phyloP scores from a whole-genome alignment of 1,284 basidiomycete species.

The Apiotrichum akiyoshidainum region DNA sequence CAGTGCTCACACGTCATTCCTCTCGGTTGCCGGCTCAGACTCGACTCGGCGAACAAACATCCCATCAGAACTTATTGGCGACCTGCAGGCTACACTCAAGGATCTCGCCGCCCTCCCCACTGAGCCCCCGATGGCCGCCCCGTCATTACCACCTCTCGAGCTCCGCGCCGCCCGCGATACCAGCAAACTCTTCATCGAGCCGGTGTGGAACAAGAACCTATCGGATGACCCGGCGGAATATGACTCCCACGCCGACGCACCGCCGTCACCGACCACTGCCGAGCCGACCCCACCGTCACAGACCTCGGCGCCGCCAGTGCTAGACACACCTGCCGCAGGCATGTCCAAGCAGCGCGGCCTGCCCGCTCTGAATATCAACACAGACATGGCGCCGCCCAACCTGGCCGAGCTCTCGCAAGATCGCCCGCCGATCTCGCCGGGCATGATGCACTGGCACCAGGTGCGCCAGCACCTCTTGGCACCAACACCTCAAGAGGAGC shows the following conservation, averaged over 20 bases:
- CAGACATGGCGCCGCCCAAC: not conserved
- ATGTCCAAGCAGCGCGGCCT: too few relatives aligned
- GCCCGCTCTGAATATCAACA: not conserved
- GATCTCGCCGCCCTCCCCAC: not conserved
- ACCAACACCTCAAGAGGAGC: conserved; percentile 33
- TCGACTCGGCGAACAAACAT: not conserved
- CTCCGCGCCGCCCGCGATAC: not conserved
- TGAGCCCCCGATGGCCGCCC: not conserved
- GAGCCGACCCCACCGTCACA: not conserved
- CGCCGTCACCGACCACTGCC: not conserved
- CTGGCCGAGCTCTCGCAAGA: not conserved
- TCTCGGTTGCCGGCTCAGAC: not conserved
- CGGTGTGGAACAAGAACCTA: not conserved
- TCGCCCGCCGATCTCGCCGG: conserved; percentile 33
- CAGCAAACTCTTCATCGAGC: not conserved
- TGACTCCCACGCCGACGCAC: not conserved
- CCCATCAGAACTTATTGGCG: not conserved
- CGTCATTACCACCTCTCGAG: not conserved
- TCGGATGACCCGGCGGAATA: not conserved
- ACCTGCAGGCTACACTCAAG: conserved; percentile 3
- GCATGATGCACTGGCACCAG: conserved; percentile 45
- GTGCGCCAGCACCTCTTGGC: conserved; percentile 39
- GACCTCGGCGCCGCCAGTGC: not conserved
- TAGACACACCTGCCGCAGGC: too few relatives aligned
- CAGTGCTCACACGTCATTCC: not conserved